Base-by-base conservation (phyloP, 148 eudicot genomes). In the Fallopia convolvulus region DNA sequence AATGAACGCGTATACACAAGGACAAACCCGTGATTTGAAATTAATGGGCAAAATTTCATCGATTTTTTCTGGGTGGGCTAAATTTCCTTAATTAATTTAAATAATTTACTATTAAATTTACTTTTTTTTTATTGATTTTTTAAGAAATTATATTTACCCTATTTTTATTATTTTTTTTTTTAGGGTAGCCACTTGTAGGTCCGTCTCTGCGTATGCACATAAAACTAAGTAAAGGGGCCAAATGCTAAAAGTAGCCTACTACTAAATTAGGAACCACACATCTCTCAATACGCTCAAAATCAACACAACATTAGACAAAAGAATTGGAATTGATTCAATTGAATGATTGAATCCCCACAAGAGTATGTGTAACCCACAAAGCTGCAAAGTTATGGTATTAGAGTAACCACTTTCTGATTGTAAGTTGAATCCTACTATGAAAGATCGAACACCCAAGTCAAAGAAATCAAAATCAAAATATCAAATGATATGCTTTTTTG, bases 371-470 rank as follows among this genome's bases (percentile, higher is more conserved):
- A 74, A 52, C 58, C 58, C 56, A 74, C 53, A 26, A 55, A 47
- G n/a, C n/a, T 52, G 8, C 20, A 26, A 26, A 26, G 49, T 47
- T 8, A 74, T 74, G 10, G 5, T 46, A 52, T 20, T 44, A 13
- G 14, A 23, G 20, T 72, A 15, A 66, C 30, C 46, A 33, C 72
- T 36, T 66, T 66, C 0, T 60, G 33, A 8, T 55, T 13, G 68
- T 55, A 58, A 76, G 77, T 76, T 56, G 77, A 44, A 76, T 56
- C 77, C 77, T 53, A 76, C 77, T 76, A 76, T 56, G 77, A 76
- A 76, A 65, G 70, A 26, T 26, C 30, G 30, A 32, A 15, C 1
- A 33, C 5, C 33, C 46, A 39, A 61, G 15, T 30, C 6, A 61
- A 26, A 61, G 47, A 39, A 36, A 39, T 2, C 20, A 36, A 15